phyloP scores from a whole-genome alignment of 2,329 filamentous ascomycete genomes.

The Camptophora hylomeconis region DNA sequence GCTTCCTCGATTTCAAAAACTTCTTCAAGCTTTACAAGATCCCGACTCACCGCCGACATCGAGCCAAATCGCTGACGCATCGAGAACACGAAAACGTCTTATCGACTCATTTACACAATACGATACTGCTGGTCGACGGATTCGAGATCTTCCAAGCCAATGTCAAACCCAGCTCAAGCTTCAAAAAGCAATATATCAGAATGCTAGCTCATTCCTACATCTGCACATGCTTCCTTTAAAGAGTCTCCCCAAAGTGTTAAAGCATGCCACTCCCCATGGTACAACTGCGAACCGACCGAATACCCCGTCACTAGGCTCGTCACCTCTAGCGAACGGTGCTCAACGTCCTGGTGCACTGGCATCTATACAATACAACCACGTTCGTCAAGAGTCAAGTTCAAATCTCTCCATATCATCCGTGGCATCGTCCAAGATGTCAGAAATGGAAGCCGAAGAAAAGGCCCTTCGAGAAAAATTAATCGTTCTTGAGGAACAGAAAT shows the following conservation, averaged over 20 bases:
- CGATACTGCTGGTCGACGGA: constrained; percentile 64
- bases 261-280: constrained; percentile 45
- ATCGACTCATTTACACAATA: constrained; percentile 86
- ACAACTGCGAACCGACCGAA: constrained; percentile 8
- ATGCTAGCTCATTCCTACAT: constrained; percentile 72
- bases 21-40: constrained; percentile 61
- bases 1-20: constrained; percentile 70
- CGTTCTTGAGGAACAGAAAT: constrained; percentile 80
- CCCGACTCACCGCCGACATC: constrained; percentile 51
- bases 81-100: constrained; percentile 76
- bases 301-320: constrained; percentile 11
- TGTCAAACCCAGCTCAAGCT: constrained; percentile 60
- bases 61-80: constrained; percentile 68
- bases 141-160: constrained; percentile 64
- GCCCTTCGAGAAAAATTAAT: constrained; percentile 66
- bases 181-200: constrained; percentile 70
- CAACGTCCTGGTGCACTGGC: constrained; percentile 35
- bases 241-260: constrained; percentile 55
- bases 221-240: constrained; percentile 84
- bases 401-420: constrained; percentile 41
- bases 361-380: constrained; percentile 45
- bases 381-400: constrained; percentile 34
- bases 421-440: constrained; percentile 37
- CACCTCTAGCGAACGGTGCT: constrained; percentile 15
- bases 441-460: constrained; percentile 72